Base-by-base conservation (phyloP, 768 basidiomycete species). In the Pleurotus tuber-regium region DNA sequence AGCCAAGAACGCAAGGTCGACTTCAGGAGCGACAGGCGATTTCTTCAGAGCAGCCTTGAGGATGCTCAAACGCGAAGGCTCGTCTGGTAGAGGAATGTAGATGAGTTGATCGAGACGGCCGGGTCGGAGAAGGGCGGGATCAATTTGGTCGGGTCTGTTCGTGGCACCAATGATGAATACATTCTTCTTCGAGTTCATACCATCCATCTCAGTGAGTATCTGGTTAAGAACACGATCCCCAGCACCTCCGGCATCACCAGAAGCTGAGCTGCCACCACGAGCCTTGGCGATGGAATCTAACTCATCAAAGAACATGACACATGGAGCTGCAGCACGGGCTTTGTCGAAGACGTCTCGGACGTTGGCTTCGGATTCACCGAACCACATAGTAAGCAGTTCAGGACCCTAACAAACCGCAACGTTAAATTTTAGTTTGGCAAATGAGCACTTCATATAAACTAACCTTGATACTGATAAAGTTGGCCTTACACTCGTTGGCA, bases 271-370 rank as follows among this genome's bases (percentile, higher is more conserved):
- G 63, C 83, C 82, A 55, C 97, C 97, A 72, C 97, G 92, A 48
- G 94, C 83, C 76, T 98, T 98, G 40, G 97, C 97, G 63, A 99
- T 98, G 12, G 96, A 97, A 69, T 99, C 97, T 68, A 99, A 78
- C 70, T 99, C 97, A 63, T 99, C 97, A 73, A 99, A 99, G 90
- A 99, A 99, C 93, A 99, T 97, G 61, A 99, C 97, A 66, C 97
- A 98, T 50, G 97, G 97, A 23, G 97, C 96, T 6, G 97, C 97
- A 14, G 97, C 97, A 60, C 97, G 92, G 25, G 97, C 97, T 74
- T 98, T 98, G 82, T 99, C 97, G 71, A 99, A 99, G 57, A 98
- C 93, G 61, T 98, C 96, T 61, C 97, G 92, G 55, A 99, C 97
- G 63, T 99, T 99, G 58, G 96, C 97, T 75, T 99, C 97, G 4